phyloP scores from a whole-genome alignment of 176 grass and related monocot genomes.

The Puya raimondii region DNA sequence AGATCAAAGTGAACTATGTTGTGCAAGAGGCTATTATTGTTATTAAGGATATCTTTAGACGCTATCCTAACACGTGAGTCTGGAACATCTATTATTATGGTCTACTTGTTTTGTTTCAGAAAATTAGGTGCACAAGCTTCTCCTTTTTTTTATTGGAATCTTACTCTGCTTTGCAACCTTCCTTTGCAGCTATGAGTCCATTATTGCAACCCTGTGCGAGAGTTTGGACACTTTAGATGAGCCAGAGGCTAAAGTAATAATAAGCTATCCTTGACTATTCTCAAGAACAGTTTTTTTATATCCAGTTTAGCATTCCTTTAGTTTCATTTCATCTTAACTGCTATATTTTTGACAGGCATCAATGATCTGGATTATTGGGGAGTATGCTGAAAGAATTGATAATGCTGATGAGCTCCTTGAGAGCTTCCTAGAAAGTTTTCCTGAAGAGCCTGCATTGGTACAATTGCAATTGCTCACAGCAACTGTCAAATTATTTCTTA shows the following conservation, averaged over 20 bases:
- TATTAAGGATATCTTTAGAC: slow-evolving; percentile 98
- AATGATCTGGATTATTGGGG: slow-evolving; percentile 99
- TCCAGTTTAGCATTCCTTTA: background rate
- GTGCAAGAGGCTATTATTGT: slow-evolving; percentile 99
- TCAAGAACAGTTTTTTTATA: background rate
- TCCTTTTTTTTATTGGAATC: background rate
- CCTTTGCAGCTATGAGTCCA: slow-evolving; percentile 81
- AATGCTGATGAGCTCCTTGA: slow-evolving; percentile 99
- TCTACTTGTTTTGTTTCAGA: background rate
- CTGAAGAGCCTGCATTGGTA: slow-evolving; percentile 81
- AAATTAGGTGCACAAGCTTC: background rate
- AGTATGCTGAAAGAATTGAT: slow-evolving; percentile 99
- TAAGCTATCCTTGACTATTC: background rate
- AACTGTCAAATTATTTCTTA: slow-evolving; percentile 92
- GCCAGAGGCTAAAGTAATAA: slow-evolving; percentile 87
- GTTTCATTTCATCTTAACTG: slow-evolving; percentile 2
- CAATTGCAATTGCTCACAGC: slow-evolving; percentile 80
- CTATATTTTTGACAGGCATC: slow-evolving; percentile 55
- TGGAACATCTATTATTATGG: background rate
- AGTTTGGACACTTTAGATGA: slow-evolving; percentile 95
- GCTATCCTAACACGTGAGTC: slow-evolving; percentile 97
- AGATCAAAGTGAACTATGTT: slow-evolving; percentile 99
- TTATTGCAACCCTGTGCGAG: slow-evolving; percentile 93
- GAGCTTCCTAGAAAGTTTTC: slow-evolving; percentile 93
- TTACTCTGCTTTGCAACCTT: background rate